Conservation (phyloP, 1,284 basidiomycete species). For the Boletus subluridellus region DNA sequence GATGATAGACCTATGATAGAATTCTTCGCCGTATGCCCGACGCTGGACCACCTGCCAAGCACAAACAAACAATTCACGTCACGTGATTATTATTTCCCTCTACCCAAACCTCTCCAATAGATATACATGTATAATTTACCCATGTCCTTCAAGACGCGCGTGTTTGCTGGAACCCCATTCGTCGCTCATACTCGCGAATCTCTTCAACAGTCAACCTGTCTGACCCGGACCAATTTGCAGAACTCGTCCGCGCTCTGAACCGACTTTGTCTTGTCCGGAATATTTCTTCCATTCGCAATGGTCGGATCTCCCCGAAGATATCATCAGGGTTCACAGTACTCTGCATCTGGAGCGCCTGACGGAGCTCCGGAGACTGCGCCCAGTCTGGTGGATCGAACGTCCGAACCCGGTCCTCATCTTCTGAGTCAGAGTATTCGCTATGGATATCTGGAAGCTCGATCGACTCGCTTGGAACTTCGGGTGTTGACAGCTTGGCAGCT, state of each 20-base stretch:
- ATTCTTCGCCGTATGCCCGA: constrained; percentile 19
- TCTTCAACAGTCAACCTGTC: constrained; percentile 83
- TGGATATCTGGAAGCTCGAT: constrained; percentile 92
- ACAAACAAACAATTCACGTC: constrained; percentile 30
- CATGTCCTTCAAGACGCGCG: constrained; percentile 11
- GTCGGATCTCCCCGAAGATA: constrained; percentile 83
- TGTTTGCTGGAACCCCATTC: constrained; percentile 77
- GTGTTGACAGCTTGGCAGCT: constrained; percentile 48
- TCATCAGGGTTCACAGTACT: constrained; percentile 87
- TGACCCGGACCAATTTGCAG: constrained; percentile 88
- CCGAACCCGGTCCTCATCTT: constrained; percentile 74
- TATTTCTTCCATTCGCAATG: constrained; percentile 83
- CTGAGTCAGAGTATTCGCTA: constrained; percentile 94
- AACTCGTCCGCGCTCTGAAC: constrained; percentile 86
- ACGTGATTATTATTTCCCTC: constrained; percentile 18
- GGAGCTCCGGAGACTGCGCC: constrained; percentile 87
- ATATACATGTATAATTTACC: constrained; percentile 14
- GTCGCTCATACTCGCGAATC: constrained; percentile 77
- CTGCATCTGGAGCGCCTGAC: constrained; percentile 73
- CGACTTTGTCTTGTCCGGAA: constrained; percentile 71
- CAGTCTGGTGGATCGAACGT: constrained; percentile 77
- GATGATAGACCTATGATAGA: constrained; percentile 28
- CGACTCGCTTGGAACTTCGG: constrained; percentile 66
- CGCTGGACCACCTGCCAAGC: constrained; percentile 19
- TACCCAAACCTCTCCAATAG: not conserved